Evolutionary conservation across 2,329 filamentous ascomycete species (phyloP), one percentile per base, ranked within the genome.

Genomic region (Pezicula neosporulosa): DNA sequence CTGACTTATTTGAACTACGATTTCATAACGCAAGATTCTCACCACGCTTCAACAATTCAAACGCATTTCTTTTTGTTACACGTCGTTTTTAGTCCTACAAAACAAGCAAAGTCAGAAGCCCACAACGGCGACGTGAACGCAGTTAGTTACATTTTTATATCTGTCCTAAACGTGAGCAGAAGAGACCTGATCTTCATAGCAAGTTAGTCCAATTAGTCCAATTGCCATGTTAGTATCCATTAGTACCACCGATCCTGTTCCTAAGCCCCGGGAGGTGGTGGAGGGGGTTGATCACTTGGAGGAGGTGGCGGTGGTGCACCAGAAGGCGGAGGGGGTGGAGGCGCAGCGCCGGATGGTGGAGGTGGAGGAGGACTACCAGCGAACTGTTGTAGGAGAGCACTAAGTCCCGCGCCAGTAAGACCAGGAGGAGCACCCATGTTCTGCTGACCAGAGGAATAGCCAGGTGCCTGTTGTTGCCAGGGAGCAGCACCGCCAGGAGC

Each of bases 301-400:
- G 77, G 77, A 1, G 83, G 83, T 10, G 84, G 83, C 51, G 84
- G 78, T 56, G 82, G 83, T 57, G 76, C 75, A 49, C 78, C 21
- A 2, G 85, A 83, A 15, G 83, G 79, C n/a, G 42, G 79, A 50
- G 77, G 71, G 27, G 74, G 72, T 44, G 68, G 73, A 16, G 66
- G 69, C 57, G 81, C 82, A 53, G 77, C 75, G 47, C 76, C 77
- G 55, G 80, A 38, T 24, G 84, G 83, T 41, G 81, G 80, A 51
- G 77, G 73, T 21, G 76, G 73, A 38, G 68, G 73, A 30, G 69
- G 71, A 44, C 76, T 72, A 41, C 69, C 70, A 53, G 68, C 74
- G 37, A 80, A 89, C 62, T 85, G 84, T 68, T 87, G 82, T 62
- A 87, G 85, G 52, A 89, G 74, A 44, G 82, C 80, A 64, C 80